phyloP scores from a whole-genome alignment of 768 basidiomycete species.

The Filobasidium floriforme region DNA sequence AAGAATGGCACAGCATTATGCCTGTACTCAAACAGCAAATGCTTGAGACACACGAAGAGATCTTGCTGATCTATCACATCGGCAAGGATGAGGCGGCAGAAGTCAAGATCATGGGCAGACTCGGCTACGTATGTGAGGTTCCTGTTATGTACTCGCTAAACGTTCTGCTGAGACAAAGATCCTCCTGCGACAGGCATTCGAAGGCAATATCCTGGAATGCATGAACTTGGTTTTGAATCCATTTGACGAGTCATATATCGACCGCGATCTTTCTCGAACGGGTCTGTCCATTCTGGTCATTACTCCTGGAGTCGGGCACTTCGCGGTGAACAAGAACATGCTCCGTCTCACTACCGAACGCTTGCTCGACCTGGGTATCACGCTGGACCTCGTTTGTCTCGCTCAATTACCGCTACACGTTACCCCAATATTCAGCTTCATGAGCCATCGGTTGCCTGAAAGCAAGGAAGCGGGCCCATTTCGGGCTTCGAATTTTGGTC shows the following conservation, averaged over 20 bases:
- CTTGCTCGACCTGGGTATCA: slow-evolving; percentile 87
- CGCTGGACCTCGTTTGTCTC: slow-evolving; percentile 76
- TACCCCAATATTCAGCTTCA: slow-evolving; percentile 86
- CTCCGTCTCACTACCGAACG: slow-evolving; percentile 86
- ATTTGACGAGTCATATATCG: slow-evolving; percentile 88
- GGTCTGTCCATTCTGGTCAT: slow-evolving; percentile 75
- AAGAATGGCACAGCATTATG: slow-evolving; percentile 80
- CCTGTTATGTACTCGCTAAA: background rate
- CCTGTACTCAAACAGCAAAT: slow-evolving; percentile 72
- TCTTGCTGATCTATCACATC: slow-evolving; percentile 78
- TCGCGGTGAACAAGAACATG: slow-evolving; percentile 80
- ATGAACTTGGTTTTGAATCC: slow-evolving; percentile 87
- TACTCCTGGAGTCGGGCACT: slow-evolving; percentile 90
- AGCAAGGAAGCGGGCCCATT: slow-evolving; percentile 31
- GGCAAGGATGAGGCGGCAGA: slow-evolving; percentile 44
- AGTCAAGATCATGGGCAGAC: slow-evolving; percentile 40
- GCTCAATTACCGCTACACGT: slow-evolving; percentile 87
- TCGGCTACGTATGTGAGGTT: slow-evolving; percentile 40
- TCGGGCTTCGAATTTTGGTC: slow-evolving; percentile 19
- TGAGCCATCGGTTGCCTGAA: slow-evolving; percentile 46
- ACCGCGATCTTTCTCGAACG: slow-evolving; percentile 83
- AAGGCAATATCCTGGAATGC: slow-evolving; percentile 90
- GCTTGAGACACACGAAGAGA: slow-evolving; percentile 75
- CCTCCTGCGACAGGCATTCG: slow-evolving; percentile 59
- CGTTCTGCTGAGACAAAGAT: background rate